Percentiles rank a stretch among this genome's conserved stretches.
These are phyloP conservation scores for Pisolithus marmoratus DNA, from an alignment of 768 basidiomycete genomes.

Conservation along the genomic window DNA sequence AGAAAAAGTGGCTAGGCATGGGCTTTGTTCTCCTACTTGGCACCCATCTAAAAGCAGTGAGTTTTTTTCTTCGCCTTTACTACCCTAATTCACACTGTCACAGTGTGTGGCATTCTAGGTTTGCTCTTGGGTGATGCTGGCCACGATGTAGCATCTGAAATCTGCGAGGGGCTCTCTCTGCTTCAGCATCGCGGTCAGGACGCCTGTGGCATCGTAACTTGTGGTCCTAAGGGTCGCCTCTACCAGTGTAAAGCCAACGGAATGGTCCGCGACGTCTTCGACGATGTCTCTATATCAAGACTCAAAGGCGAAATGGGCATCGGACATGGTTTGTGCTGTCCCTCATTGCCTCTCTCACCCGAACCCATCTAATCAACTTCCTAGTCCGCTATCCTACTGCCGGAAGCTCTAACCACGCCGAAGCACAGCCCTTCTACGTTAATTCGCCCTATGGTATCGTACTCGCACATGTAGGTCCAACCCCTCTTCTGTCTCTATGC, in stretches of 20 bases:
- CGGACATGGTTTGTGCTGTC: slow-evolving; percentile 71
- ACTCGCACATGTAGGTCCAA: slow-evolving; percentile 80
- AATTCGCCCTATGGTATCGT: slow-evolving; percentile 99
- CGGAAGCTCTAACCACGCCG: slow-evolving; percentile 92
- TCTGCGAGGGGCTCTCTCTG: slow-evolving; percentile 91
- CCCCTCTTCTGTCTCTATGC: not conserved
- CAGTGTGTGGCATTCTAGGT: slow-evolving; percentile 92
- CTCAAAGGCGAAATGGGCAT: slow-evolving; percentile 95
- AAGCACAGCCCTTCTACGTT: slow-evolving; percentile 99
- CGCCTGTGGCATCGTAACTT: slow-evolving; percentile 95
- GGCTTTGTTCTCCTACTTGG: no score
- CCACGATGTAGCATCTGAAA: slow-evolving; percentile 76
- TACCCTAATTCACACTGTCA: slow-evolving; percentile 5
- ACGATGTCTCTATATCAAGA: slow-evolving; percentile 65
- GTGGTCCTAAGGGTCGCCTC: slow-evolving; percentile 90
- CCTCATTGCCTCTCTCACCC: slow-evolving; percentile 1
- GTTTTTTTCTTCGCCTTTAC: slow-evolving; percentile 8
- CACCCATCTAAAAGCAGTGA: slow-evolving; percentile 17
- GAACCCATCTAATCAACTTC: slow-evolving; percentile 6
- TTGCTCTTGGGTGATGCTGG: slow-evolving; percentile 75
- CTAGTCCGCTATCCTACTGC: slow-evolving; percentile 97
- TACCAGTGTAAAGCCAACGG: slow-evolving; percentile 99
- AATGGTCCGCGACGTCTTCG: slow-evolving; percentile 98
- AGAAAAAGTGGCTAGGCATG: not conserved
- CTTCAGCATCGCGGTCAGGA: slow-evolving; percentile 98